Percentiles rank a stretch among this genome's conserved stretches.
Evolutionary conservation across 768 basidiomycete species (phyloP).

Genomic region (Boletus tylopilopsis): DNA sequence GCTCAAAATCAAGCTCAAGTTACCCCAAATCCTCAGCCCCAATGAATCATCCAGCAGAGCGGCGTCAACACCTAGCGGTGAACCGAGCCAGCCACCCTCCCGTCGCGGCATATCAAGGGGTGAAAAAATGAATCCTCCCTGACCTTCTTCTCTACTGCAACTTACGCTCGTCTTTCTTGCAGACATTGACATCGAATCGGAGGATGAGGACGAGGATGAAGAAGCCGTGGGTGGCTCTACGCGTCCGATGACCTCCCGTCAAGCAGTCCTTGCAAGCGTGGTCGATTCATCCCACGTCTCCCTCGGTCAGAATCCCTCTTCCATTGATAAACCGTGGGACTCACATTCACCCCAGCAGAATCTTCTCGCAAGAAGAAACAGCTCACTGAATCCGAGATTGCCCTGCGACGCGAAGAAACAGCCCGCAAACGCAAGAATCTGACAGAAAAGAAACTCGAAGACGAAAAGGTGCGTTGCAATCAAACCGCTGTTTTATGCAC

Average conservation of each 20-base stretch:
- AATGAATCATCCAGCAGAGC: constrained; percentile 30
- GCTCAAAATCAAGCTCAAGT: constrained; percentile 61
- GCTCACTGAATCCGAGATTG: constrained; percentile 68
- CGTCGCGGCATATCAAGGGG: constrained; percentile 26
- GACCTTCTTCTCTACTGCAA: not conserved
- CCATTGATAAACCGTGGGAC: not conserved
- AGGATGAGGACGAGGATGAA: constrained; percentile 36
- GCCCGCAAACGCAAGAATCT: constrained; percentile 79
- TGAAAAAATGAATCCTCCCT: not conserved
- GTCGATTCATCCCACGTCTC: constrained; percentile 68
- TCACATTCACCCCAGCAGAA: constrained; percentile 1
- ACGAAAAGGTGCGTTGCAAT: constrained; percentile 46
- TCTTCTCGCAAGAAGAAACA: constrained; percentile 46
- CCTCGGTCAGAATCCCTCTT: constrained; percentile 36
- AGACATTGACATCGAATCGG: constrained; percentile 43
- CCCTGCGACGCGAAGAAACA: constrained; percentile 73
- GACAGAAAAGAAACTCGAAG: constrained; percentile 14
- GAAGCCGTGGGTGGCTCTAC: constrained; percentile 36
- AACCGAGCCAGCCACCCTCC: constrained; percentile 23
- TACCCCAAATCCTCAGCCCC: constrained; percentile 39
- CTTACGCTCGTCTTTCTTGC: not conserved
- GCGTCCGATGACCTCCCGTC: constrained; percentile 52
- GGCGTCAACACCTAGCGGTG: constrained; percentile 22
- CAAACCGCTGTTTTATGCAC: not conserved
- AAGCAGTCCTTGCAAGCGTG: constrained; percentile 69